Evolutionary conservation across 78 protist genomes (phyloP), one percentile per base, ranked within the genome.

Genomic region (Bodo saltans): DNA sequence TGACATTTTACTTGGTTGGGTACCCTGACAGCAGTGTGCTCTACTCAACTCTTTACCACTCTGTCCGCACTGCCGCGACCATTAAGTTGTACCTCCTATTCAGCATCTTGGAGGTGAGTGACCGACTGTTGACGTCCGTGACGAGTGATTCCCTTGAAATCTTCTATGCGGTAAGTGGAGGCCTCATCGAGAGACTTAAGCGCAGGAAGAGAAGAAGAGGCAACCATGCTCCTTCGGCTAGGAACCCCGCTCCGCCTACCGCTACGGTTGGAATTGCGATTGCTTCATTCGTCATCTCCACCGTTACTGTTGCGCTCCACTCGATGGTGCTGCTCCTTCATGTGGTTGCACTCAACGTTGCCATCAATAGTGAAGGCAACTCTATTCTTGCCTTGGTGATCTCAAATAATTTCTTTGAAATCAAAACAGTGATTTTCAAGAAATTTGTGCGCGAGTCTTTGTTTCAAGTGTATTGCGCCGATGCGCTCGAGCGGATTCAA

Each of bases 371-470:
- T 29, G 60, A 83, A 26, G 4, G 3, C 68, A 12, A 83, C 42
- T 68, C 86, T 26, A 3, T 83, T 8, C 4, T 83, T n/a, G 79
- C 79, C 32, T 37, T 83, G 30, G 26, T 83, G 25, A 72, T 83
- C 32, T 72, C 86, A 3, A 83, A 72, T 8, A 83, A 83, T 83
- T 83, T 76, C 28, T 3, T 76, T 3, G 86, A 83, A 42, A 30
- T 83, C 32, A 83, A 83, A 30, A 42, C 74, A 3, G 40, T 30
- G 25, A 84, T 83, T 8, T 83, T 83, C 60, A 83, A 83, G 86
- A 83, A 83, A 40, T n/a, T 34, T n/a, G n/a, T 35, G 30, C 34
- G 32, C 41, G 83, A 75, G 40, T 29, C 38, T 26, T 4, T 83
- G 26, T 73, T 83, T 4, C 86, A 83, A 4, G 33, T 83, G 12